Base-by-base conservation (phyloP, 306 rosid species). In the Rosa rugosa region DNA sequence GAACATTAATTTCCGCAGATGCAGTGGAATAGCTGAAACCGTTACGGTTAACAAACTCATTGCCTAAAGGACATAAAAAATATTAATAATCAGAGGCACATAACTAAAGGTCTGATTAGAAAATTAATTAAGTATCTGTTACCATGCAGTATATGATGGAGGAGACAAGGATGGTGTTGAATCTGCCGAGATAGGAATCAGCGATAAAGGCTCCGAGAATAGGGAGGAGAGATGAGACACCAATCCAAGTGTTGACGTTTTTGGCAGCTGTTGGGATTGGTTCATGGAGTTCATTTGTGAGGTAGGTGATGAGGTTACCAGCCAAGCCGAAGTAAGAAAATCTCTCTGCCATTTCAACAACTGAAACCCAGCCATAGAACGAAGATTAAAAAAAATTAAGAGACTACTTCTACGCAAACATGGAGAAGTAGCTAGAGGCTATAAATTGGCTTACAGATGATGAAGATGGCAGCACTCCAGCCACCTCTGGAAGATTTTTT, bases 401-500 rank as follows among this genome's bases (percentile, higher is more conserved):
- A 72, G 65, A 36, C 31, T 51, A 56, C 56, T 31, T 34, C 63
- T 56, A 22, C 4, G 31, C 63, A 62, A 40, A 67, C n/a, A 41
- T 36, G 31, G 22, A 22, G 34, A 41, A n/a, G 49, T 18, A 20
- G 49, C 31, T 56, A 53, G 23, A 53, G 8, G 57, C 6, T 51
- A 54, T n/a, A 54, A n/a, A 54, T 42, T 41, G 22, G 57, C 79
- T 69, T 80, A 86, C 91, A 71, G 41, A 86, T 86, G 75, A 88
- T 41, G 82, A 88, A 88, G 78, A 85, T 84, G 75, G 91, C 89
- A 4, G 89, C 91, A 66, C 42, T 49, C 91, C 89, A 88, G 6
- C 86, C 89, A 9, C 91, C 91, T 25, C 65, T 79, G 11, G 79
- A 40, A 10, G 38, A 46, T 46, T 72, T 41, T 5, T 34, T 41